A percentile compares a stretch with the other conserved stretches of the same genome.
These are phyloP conservation scores for Cucurbita argyrosperma DNA, from an alignment of 306 rosid species.

Conservation along the genomic window DNA sequence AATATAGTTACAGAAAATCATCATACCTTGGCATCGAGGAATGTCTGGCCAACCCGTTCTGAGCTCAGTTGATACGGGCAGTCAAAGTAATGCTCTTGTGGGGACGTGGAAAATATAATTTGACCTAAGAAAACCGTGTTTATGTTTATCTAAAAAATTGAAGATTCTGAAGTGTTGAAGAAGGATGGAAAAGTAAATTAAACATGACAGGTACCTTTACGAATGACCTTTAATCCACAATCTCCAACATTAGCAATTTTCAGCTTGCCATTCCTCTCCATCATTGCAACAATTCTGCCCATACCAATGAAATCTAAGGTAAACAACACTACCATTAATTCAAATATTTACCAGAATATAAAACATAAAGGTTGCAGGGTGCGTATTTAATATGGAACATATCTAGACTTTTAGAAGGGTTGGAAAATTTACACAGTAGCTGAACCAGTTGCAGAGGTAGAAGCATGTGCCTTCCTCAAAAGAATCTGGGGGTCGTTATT, in stretches of 20 bases:
- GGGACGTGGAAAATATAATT: conserved; percentile 52
- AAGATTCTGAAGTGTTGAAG: background rate
- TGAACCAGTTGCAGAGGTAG: conserved; percentile 70
- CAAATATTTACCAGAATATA: background rate
- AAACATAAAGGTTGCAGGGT: background rate
- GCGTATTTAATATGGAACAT: background rate
- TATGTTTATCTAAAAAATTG: background rate
- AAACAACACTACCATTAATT: background rate
- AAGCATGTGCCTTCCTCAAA: conserved; percentile 80
- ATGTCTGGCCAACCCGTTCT: conserved; percentile 68
- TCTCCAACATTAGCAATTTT: conserved; percentile 90
- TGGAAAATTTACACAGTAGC: conserved; percentile 71
- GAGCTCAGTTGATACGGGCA: conserved; percentile 92
- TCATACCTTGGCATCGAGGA: conserved; percentile 68
- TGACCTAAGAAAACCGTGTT: conserved; percentile 27
- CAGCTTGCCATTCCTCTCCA: conserved; percentile 69
- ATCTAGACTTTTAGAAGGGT: background rate
- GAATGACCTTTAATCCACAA: conserved; percentile 69
- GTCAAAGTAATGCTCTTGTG: conserved; percentile 89
- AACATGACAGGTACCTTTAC: conserved; percentile 24
- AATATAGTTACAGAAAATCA: background rate
- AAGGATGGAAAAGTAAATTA: background rate
- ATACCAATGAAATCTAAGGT: conserved; percentile 6
- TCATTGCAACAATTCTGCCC: conserved; percentile 59
- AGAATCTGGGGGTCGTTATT: conserved; percentile 69